Evolutionary conservation across 768 basidiomycete species (phyloP).

Genomic region (Rhodotorula sphaerocarpa): DNA sequence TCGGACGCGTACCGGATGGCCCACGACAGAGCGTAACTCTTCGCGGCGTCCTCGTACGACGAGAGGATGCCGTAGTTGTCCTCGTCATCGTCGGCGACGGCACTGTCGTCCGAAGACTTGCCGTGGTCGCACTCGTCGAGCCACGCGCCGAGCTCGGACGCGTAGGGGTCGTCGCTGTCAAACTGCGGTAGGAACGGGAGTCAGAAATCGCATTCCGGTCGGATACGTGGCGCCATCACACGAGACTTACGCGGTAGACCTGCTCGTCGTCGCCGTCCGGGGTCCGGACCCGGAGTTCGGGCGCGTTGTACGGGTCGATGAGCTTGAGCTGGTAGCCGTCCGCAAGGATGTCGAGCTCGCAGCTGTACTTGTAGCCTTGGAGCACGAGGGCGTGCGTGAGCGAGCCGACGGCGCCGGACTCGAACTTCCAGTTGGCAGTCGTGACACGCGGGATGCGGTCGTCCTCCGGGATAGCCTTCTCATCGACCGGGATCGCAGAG

Average conservation of each 20-base stretch:
- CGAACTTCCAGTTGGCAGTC: constrained; percentile 93
- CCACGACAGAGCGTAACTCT: constrained; percentile 40
- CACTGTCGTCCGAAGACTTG: constrained; percentile 6
- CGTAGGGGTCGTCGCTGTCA: constrained; percentile 33
- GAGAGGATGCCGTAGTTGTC: constrained; percentile 29
- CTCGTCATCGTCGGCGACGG: constrained; percentile 38
- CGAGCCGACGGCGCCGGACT: constrained; percentile 83
- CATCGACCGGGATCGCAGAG: constrained; percentile 37
- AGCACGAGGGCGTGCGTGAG: constrained; percentile 84
- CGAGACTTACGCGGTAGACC: constrained; percentile 23
- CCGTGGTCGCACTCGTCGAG: constrained; percentile 35
- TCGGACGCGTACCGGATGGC: constrained; percentile 35
- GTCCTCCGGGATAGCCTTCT: constrained; percentile 56
- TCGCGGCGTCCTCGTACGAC: constrained; percentile 32
- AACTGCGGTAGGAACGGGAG: constrained; percentile 1
- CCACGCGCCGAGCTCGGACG: constrained; percentile 23
- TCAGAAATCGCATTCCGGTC: not conserved
- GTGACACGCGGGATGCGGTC: constrained; percentile 92
- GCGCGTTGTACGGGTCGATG: constrained; percentile 82
- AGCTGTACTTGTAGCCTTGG: constrained; percentile 55
- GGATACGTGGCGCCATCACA: not conserved
- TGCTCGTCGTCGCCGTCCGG: constrained; percentile 38
- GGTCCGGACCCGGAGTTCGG: constrained; percentile 68
- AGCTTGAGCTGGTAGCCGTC: constrained; percentile 65
- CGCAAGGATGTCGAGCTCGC: constrained; percentile 48